Base-by-base conservation (phyloP, 228 moss, liverwort and hornwort genomes). In the Sphagnum fallax region DNA sequence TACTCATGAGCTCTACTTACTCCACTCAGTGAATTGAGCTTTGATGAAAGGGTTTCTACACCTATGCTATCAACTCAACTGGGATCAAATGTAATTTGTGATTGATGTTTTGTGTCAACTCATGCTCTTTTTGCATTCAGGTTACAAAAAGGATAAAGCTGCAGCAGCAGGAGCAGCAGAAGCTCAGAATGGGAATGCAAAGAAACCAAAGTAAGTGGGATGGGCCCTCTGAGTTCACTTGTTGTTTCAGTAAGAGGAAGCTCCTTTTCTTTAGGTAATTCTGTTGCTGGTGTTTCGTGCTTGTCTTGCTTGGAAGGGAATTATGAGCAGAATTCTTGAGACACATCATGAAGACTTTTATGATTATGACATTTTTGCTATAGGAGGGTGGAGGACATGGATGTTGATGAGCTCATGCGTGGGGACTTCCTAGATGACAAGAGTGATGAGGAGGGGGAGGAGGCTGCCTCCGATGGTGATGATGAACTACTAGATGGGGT, bases 301-400 rank as follows among this genome's bases (percentile, higher is more conserved):
- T 32, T 32, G 32, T 0, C 32, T 1, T 32, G 32, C 2, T 32
- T 32, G 32, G 32, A 32, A 32, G 32, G 32, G 32, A 32, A 32
- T 32, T 32, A 32, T 32, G 32, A 32, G 32, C 32, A 32, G 32
- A 32, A 32, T 32, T 32, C 32, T 32, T 32, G 32, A 32, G 32
- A 32, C 32, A 32, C 32, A 32, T 32, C 32, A 2, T 32, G 32
- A 32, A 3, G 32, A 32, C 32, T 32, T 32, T 32, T 32, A 32
- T 58, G n/a, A 52, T 55, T 68, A 47, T 49, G 57, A 15, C 51
- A 71, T 67, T 58, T 18, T 73, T 60, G 73, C 62, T 7, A 18
- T 77, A 88, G 88, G 85, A 88, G 80, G 61, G 80, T 88, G 65
- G 80, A 88, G 78, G 85, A 88, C 68, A 84, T 88, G 88, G 84